Conservation (phyloP, 768 basidiomycete species). For the Macrolepiota dolichaula region DNA sequence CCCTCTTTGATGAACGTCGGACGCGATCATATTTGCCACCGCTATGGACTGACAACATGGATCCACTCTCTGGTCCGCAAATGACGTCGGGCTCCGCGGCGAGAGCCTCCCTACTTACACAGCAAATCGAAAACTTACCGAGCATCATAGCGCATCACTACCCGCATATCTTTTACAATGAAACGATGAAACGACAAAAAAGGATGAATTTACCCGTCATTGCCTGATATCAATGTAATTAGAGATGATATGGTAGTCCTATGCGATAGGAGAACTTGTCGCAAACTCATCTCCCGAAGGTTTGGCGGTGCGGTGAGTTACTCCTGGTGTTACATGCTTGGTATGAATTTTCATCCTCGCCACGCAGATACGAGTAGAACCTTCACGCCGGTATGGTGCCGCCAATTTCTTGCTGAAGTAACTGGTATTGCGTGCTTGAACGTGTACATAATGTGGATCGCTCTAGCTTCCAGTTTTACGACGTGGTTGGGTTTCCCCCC, state of each 20-base stretch:
- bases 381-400: constrained; percentile 18
- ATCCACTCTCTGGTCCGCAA: background rate
- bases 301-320: too few relatives aligned
- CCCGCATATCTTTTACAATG: constrained; percentile 16
- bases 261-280: too few relatives aligned
- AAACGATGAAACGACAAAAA: constrained; percentile 21
- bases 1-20: constrained; percentile 6
- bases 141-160: background rate
- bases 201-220: too few relatives aligned
- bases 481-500: too few relatives aligned
- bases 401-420: too few relatives aligned
- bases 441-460: constrained; percentile 17
- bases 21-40: background rate
- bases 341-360: too few relatives aligned
- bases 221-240: too few relatives aligned
- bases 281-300: too few relatives aligned
- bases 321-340: too few relatives aligned
- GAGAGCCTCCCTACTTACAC: background rate
- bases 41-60: background rate
- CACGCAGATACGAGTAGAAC: too few relatives aligned
- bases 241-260: too few relatives aligned
- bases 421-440: constrained; percentile 16
- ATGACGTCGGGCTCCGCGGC: background rate
- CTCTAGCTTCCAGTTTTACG: constrained; percentile 6
- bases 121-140: background rate